Evolutionary conservation across 2,329 filamentous ascomycete species (phyloP), one percentile per base, ranked within the genome.

Genomic region (Penicillium sp.): DNA sequence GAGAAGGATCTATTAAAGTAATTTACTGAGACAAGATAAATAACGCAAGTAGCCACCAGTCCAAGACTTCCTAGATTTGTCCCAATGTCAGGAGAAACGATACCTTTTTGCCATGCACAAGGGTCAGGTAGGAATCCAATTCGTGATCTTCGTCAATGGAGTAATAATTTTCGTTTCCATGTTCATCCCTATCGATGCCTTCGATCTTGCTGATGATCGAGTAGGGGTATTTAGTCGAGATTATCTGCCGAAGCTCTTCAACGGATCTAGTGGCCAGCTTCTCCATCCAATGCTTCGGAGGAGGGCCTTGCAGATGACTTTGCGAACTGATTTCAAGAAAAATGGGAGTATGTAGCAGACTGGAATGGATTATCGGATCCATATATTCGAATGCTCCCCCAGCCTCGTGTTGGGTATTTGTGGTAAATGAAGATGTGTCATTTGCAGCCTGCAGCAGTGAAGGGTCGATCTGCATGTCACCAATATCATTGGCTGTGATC

Each of bases 91-190:
- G 76, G 12, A 77, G 65, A 68, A 86, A 84, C 5, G 75, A 79
- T 12, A 78, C 78, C 64, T 84, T 84, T 65, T 76, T 71, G 30
- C 74, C 78, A 57, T 82, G 75, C 21, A 87, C 77, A 65, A 89
- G 86, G 40, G 80, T 78, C 59, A 94, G 70, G 70, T 92, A 93
- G 0, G 86, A 86, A 52, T 81, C 80, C 55, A 94, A 68, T 72
- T 93, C 88, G 55, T 84, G 82, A 61, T 92, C 87, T 33, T 85
- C 80, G 48, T 86, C 85, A 60, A 93, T 86, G 49, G 79, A 74
- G 62, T 89, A 81, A 13, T 76, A 76, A 37, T 88, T 76, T 64
- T 90, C 87, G 43, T 78, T 78, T 4, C 82, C 84, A 56, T 78
- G 78, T 12, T 74, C 78, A 62, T 84, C 79, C 62, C 81, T 83